These are phyloP conservation scores for Vanrija sp. DNA, from an alignment of 1,284 basidiomycete genomes.

Conservation along the genomic window DNA sequence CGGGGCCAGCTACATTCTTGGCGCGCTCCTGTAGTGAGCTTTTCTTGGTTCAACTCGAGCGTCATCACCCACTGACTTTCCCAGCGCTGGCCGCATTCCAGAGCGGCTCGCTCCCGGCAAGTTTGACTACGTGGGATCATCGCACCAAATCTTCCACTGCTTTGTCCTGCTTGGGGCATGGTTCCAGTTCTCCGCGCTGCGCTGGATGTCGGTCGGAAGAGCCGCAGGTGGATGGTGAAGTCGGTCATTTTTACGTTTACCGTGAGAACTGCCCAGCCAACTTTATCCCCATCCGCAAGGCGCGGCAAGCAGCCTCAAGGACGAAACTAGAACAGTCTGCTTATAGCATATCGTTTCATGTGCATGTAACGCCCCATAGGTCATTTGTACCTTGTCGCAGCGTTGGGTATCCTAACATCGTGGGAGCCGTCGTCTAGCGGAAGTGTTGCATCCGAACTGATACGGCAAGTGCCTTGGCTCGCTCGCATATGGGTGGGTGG, in stretches of 20 bases:
- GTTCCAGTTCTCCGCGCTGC: slow-evolving; percentile 59
- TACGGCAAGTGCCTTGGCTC: no score
- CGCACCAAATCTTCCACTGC: slow-evolving; percentile 78
- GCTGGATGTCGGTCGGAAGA: slow-evolving; percentile 41
- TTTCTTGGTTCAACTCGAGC: slow-evolving; percentile 21
- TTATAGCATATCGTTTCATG: no score
- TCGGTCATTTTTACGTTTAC: background rate
- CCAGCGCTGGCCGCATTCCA: slow-evolving; percentile 74
- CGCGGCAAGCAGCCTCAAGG: no score
- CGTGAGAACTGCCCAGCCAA: no score
- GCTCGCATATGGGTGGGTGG: no score
- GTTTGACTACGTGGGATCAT: slow-evolving; percentile 75
- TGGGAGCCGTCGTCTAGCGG: no score
- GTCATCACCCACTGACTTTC: slow-evolving; percentile 24
- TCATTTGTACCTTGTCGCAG: no score
- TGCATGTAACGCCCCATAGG: no score
- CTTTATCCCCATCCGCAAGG: no score
- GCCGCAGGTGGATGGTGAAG: background rate
- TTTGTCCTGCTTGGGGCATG: slow-evolving; percentile 74
- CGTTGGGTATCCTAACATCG: no score
- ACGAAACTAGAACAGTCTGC: no score
- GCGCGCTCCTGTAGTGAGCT: slow-evolving; percentile 76
- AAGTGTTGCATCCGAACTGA: no score
- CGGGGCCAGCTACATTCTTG: slow-evolving; percentile 64
- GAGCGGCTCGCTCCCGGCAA: slow-evolving; percentile 71